These are phyloP conservation scores for Hypoxylon sp. DNA, from an alignment of 2,329 filamentous ascomycete species.

Conservation along the genomic window DNA sequence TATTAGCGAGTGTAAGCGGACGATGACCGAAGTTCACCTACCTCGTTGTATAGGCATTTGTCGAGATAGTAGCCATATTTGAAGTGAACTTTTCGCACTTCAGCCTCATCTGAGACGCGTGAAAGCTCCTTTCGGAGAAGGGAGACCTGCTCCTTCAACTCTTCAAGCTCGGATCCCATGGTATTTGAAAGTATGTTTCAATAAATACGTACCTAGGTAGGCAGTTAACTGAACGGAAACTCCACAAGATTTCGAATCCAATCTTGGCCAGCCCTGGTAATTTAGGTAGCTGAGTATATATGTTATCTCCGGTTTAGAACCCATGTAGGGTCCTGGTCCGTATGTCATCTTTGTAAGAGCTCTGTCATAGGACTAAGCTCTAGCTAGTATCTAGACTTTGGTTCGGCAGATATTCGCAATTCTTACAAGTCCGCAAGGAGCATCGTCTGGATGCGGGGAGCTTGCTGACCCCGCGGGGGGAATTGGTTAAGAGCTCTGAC, in stretches of 20 bases:
- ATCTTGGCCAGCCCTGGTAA: neutral
- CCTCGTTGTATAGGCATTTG: constrained; percentile 71
- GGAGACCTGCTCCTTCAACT: constrained; percentile 57
- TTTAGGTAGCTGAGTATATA: constrained; percentile 30
- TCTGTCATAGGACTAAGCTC: constrained; percentile 38
- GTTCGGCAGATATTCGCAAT: constrained; percentile 47
- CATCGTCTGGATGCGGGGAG: constrained; percentile 46
- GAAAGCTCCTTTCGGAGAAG: constrained; percentile 56
- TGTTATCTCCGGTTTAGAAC: constrained; percentile 10
- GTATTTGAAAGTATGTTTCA: constrained; percentile 18
- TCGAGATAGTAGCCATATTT: constrained; percentile 73
- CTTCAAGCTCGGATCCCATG: constrained; percentile 56
- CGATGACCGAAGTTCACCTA: constrained; percentile 39
- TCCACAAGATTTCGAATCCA: neutral
- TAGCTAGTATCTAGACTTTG: constrained; percentile 27
- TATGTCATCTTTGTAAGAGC: constrained; percentile 34
- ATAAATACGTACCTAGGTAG: neutral
- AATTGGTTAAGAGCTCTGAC: constrained; percentile 7
- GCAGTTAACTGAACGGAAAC: neutral
- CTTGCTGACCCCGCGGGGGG: constrained; percentile 37
- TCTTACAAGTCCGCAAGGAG: constrained; percentile 27
- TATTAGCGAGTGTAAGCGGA: constrained; percentile 13
- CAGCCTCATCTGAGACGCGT: constrained; percentile 63
- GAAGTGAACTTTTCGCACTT: constrained; percentile 69
- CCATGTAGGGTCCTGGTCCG: constrained; percentile 20